These are phyloP conservation scores for Talaromyces verruculosus DNA, from an alignment of 2,329 filamentous ascomycete genomes.

Conservation along the genomic window DNA sequence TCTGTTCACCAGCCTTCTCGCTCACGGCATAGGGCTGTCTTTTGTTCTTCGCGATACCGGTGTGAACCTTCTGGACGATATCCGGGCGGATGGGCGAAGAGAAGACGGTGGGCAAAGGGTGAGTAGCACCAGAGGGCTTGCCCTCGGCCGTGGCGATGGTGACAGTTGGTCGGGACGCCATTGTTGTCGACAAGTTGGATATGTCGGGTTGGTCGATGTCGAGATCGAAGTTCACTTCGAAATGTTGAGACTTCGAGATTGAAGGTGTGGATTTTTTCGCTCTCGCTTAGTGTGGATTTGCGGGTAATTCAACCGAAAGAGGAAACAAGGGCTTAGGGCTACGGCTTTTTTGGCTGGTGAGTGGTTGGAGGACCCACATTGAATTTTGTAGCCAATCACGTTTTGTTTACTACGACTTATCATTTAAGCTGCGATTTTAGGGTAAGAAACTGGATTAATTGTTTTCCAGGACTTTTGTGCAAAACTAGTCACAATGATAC, in stretches of 20 bases:
- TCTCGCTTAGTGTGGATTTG: conserved; percentile 43
- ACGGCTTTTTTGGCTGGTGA: neutral
- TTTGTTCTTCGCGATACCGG: conserved; percentile 99
- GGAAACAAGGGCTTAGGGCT: conserved; percentile 22
- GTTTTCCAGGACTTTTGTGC: neutral
- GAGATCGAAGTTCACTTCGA: conserved; percentile 30
- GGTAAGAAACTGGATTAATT: neutral
- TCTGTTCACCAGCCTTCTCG: conserved; percentile 99
- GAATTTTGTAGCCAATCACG: conserved; percentile 5
- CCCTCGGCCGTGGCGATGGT: conserved; percentile 97
- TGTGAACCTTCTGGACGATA: conserved; percentile 95
- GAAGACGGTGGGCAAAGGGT: conserved; percentile 96
- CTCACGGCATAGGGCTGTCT: conserved; percentile 98
- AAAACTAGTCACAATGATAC: neutral
- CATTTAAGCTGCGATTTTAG: no score
- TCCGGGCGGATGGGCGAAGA: conserved; percentile 94
- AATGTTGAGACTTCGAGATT: conserved; percentile 24
- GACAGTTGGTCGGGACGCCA: conserved; percentile 97
- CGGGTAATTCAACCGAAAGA: conserved; percentile 13
- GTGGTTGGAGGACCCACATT: neutral
- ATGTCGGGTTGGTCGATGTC: conserved; percentile 40
- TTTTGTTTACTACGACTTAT: neutral
- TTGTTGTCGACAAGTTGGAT: conserved; percentile 55
- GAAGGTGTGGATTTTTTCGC: conserved; percentile 38
- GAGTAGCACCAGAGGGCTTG: conserved; percentile 81